Base-by-base conservation (phyloP, 2,329 filamentous ascomycete genomes). In the Cercospora nicotianae region DNA sequence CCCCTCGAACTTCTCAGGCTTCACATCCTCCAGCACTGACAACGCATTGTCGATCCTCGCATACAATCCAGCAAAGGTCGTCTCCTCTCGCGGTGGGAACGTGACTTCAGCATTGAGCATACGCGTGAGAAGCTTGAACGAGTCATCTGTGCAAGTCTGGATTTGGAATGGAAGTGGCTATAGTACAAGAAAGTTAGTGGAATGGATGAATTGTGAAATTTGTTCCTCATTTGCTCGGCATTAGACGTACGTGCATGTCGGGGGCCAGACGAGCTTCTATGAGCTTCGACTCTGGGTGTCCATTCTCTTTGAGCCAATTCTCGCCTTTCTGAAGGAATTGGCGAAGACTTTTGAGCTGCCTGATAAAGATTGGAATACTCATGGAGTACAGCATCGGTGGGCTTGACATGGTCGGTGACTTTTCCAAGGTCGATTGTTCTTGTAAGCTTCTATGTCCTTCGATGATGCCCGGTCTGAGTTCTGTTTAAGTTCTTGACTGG, bases 1-100 rank as follows among this genome's bases (percentile, higher is more conserved):
- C 5, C 79, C 82, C 31, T 83, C 80, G 42, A 87, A 78, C 2
- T 72, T 74, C 20, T 79, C 79, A 0, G 75, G 71, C 64, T 84
- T 80, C 16, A 84, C 80, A 0, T 68, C 71, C 69, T 85, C 79
- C 0, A 88, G 75, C 20, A 83, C 79, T 12, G 79, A 77, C 63
- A 87, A 76, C 1, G 84, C 84, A 64, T 78, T 80, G 7, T 81
- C 73, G 60, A 88, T 80, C 10, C 85, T 80, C 9, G 73, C 80
- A 6, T 84, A 78, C n/a, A 88, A 74, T 31, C 86, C 81, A 0
- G 78, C 77, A 63, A 87, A 84, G 0, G 84, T 85, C 45, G 77
- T 81, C 72, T 86, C 81, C 18, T 67, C 26, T 48, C 65, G 30
- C 18, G 60, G 36, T 18, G 65, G 36, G 10, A 51, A 42, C 79